Evolutionary conservation across 257 asterid genomes (phyloP).

Genomic region (Scutellaria barbata): DNA sequence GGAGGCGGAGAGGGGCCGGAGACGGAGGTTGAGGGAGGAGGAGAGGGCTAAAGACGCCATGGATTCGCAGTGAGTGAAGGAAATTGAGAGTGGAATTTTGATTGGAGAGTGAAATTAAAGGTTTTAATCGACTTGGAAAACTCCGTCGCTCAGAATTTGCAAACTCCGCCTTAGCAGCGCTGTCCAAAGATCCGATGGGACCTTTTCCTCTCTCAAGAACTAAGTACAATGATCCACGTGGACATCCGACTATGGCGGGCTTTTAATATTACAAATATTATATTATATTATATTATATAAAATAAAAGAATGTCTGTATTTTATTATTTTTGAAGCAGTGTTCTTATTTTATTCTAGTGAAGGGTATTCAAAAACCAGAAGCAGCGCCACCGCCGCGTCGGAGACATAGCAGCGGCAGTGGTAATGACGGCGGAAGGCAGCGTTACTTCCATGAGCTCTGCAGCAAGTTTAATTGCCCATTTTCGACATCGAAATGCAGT

Average conservation of each 20-base stretch:
- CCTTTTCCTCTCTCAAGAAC: not conserved
- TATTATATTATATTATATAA: too few relatives aligned
- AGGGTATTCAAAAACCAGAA: too few relatives aligned
- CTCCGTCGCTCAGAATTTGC: conserved; percentile 9
- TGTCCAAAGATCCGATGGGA: not conserved
- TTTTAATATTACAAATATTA: too few relatives aligned
- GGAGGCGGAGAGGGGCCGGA: conserved; percentile 25
- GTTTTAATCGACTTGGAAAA: not conserved
- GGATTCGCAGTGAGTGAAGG: not conserved
- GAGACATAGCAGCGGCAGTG: too few relatives aligned
- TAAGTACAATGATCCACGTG: not conserved
- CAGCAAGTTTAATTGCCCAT: too few relatives aligned
- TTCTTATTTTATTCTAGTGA: too few relatives aligned
- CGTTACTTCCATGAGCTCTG: too few relatives aligned
- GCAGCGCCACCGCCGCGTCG: too few relatives aligned
- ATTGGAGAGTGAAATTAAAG: not conserved
- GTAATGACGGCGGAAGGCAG: too few relatives aligned
- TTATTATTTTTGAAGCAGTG: too few relatives aligned
- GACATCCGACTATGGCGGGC: not conserved
- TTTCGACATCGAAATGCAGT: too few relatives aligned
- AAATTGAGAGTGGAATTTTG: not conserved
- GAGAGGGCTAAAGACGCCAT: conserved; percentile 35
- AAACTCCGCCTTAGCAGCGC: conserved; percentile 3
- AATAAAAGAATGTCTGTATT: too few relatives aligned
- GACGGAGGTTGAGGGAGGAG: conserved; percentile 31